These are phyloP conservation scores for Ascobolus immersus DNA, from an alignment of 495 filamentous ascomycete genomes.

Conservation along the genomic window DNA sequence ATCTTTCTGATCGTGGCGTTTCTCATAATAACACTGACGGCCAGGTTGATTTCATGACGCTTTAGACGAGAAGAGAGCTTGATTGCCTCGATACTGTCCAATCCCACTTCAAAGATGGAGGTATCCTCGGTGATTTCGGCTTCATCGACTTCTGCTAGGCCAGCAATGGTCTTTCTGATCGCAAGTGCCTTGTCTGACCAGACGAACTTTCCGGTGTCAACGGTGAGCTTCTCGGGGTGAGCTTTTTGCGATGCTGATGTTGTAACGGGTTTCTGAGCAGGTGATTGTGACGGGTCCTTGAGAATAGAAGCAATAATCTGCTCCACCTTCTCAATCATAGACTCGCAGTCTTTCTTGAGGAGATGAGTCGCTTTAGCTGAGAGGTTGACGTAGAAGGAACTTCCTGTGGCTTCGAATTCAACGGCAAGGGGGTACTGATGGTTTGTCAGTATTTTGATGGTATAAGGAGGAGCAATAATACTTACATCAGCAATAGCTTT, in stretches of 20 bases:
- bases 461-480: neutral
- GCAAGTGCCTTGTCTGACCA: slow-evolving; percentile 27
- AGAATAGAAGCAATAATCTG: too few relatives aligned
- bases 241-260: too few relatives aligned
- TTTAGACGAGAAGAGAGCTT: slow-evolving; percentile 42
- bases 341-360: slow-evolving; percentile 4
- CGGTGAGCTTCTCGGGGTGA: too few relatives aligned
- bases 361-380: slow-evolving; percentile 19
- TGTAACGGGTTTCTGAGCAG: too few relatives aligned
- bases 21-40: slow-evolving; percentile 43
- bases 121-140: slow-evolving; percentile 26
- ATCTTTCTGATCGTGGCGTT: slow-evolving; percentile 37
- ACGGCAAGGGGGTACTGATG: slow-evolving; percentile 43
- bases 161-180: slow-evolving; percentile 34
- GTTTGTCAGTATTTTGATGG: slow-evolving; percentile 2
- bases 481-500: slow-evolving; percentile 26
- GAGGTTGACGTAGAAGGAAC: slow-evolving; percentile 26
- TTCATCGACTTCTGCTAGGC: slow-evolving; percentile 26
- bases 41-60: slow-evolving; percentile 28
- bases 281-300: too few relatives aligned
- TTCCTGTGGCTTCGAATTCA: slow-evolving; percentile 31
- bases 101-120: slow-evolving; percentile 35
- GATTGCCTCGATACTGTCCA: slow-evolving; percentile 45
- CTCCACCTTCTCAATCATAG: too few relatives aligned
- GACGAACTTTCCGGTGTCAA: slow-evolving; percentile 18